These are phyloP conservation scores for Rhododendron ferrugineum DNA, from an alignment of 148 eudicot species.

Conservation along the genomic window DNA sequence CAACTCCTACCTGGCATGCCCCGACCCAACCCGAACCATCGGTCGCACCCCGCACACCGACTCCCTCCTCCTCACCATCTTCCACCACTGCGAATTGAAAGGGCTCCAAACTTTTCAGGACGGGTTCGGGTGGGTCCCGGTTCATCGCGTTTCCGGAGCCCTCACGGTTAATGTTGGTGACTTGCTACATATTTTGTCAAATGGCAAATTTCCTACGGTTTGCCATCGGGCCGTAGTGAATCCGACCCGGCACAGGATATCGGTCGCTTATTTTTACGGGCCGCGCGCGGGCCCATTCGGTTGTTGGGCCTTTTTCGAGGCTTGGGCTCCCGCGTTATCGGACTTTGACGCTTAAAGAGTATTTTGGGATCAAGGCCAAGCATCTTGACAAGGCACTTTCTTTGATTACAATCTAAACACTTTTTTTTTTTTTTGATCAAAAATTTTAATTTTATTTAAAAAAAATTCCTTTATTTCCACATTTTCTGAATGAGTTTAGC, in stretches of 20 bases:
- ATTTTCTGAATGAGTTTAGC: not conserved
- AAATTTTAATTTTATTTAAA: not conserved
- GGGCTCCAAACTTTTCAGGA: constrained; percentile 55
- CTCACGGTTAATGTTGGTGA: constrained; percentile 63
- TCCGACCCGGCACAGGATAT: constrained; percentile 33
- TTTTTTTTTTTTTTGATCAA: not conserved
- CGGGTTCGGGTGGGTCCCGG: constrained; percentile 43
- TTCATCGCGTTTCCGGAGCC: constrained; percentile 38
- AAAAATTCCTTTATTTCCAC: not conserved
- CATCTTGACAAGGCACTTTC: constrained; percentile 36
- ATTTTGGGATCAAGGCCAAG: constrained; percentile 38
- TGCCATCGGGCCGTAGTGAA: constrained; percentile 53
- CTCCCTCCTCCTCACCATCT: constrained; percentile 52
- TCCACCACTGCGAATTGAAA: constrained; percentile 39
- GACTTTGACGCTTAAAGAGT: constrained; percentile 43
- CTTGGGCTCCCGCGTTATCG: constrained; percentile 24
- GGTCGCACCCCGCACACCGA: constrained; percentile 73
- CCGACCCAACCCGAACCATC: constrained; percentile 55
- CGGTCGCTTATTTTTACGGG: constrained; percentile 55
- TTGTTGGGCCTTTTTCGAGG: constrained; percentile 35
- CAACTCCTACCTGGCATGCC: constrained; percentile 66
- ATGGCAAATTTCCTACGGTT: constrained; percentile 38
- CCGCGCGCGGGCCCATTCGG: constrained; percentile 41
- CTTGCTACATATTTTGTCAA: constrained; percentile 53
- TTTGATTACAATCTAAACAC: constrained; percentile 10